Evolutionary conservation across 805 yeast genomes (phyloP), one percentile per base, ranked within the genome.

Genomic region (Candida cerambycidarum): DNA sequence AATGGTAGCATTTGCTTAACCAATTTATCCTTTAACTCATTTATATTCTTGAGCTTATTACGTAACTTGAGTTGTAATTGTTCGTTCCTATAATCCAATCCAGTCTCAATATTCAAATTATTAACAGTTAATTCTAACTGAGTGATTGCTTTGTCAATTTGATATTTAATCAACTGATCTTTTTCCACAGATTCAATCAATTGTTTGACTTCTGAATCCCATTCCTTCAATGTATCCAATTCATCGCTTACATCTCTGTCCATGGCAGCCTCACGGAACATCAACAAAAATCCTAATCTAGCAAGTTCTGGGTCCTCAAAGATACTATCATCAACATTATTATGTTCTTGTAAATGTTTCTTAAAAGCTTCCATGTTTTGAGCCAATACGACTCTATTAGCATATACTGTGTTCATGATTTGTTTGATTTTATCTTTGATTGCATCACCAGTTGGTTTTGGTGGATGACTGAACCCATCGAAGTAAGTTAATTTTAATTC

Each of bases 61-160:
- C 72, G 52, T 16, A 70, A 43, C 0, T 42, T 48, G 5, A 24
- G 51, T 48, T 58, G 60, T 35, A 66, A 42, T 9, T 47, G 39
- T 18, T 58, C 62, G 21, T 57, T 61, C 7, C 54, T 55, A 13
- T 59, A 53, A 39, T 67, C 73, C 21, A 70, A 54, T 18, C 66
- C 66, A 16, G 63, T 48, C 24, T 51, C 54, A 37, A 45, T 53
- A 10, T 47, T 24, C 13, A 34, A 25, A 14, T 36, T 28, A 14
- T 39, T 41, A 3, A 48, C 38, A 41, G 51, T 48, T 16, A 53
- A 12, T 4, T 56, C 51, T 18, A 67, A 48, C 38, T 63, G 65
- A 7, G 55, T 45, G 5, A 68, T 41, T 13, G 66, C 45, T 38
- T 52, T 55, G 35, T 61, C 66, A 19, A 67, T 43, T 16, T 51